These are phyloP conservation scores for Phoma sp. DNA, from an alignment of 2,329 filamentous ascomycete genomes.

Conservation along the genomic window DNA sequence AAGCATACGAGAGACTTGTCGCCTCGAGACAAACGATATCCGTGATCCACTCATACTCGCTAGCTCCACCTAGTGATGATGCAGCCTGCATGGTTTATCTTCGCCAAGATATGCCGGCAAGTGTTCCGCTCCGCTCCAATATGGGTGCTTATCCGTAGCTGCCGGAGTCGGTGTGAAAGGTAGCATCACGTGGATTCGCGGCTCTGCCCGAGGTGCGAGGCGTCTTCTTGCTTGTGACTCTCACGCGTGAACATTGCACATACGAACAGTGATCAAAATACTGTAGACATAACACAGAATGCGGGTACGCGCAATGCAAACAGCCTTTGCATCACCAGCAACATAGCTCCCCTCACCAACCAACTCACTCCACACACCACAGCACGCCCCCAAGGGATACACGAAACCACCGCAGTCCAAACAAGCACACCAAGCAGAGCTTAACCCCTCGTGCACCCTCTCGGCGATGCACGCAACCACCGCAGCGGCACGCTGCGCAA, in stretches of 20 bases:
- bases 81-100: constrained; percentile 9
- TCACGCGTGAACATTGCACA: too few relatives aligned
- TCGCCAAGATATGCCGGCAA: constrained; percentile 20
- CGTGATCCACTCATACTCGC: constrained; percentile 10
- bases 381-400: too few relatives aligned
- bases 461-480: neutral
- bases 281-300: too few relatives aligned
- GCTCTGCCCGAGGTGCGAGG: neutral
- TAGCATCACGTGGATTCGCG: constrained; percentile 2
- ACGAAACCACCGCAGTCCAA: constrained; percentile 5
- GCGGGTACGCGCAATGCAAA: too few relatives aligned
- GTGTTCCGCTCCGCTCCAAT: constrained; percentile 23
- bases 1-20: too few relatives aligned
- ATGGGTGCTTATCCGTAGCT: neutral
- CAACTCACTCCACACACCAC: too few relatives aligned
- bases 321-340: too few relatives aligned
- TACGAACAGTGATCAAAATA: too few relatives aligned
- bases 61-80: constrained; percentile 7
- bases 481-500: neutral
- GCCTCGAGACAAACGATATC: constrained; percentile 7
- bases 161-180: constrained; percentile 10
- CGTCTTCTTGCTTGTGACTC: neutral
- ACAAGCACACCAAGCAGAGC: constrained; percentile 20
- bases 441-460: constrained; percentile 1
- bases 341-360: too few relatives aligned